phyloP scores from a whole-genome alignment of 768 basidiomycete species.

The Leccinum fibrillosum region DNA sequence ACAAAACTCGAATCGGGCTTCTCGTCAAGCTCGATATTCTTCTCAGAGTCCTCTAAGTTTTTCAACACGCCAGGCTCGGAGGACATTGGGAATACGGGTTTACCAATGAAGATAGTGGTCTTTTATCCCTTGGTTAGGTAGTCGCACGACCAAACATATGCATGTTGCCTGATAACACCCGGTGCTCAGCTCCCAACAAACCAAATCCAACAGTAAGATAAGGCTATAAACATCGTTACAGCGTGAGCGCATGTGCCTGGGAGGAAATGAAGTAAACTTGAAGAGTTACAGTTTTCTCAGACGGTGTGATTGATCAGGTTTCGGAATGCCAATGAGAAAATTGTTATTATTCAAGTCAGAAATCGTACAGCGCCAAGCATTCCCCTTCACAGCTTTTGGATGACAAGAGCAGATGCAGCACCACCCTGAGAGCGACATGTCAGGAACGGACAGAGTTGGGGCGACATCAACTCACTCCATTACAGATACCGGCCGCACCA shows the following conservation, averaged over 20 bases:
- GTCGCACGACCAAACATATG: too few species aligned
- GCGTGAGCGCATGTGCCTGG: slow-evolving; percentile 4
- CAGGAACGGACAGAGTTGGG: slow-evolving; percentile 10
- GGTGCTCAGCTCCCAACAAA: neutral
- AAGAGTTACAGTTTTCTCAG: slow-evolving; percentile 7
- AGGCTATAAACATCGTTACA: slow-evolving; percentile 9
- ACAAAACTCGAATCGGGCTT: slow-evolving; percentile 27
- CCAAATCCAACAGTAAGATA: slow-evolving; percentile 13
- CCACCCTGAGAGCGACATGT: slow-evolving; percentile 60
- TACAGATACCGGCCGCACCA: slow-evolving; percentile 95
- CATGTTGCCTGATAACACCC: slow-evolving; percentile 5
- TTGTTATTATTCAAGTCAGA: slow-evolving; percentile 14
- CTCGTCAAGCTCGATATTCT: slow-evolving; percentile 30
- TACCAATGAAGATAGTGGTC: neutral
- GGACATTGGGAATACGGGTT: slow-evolving; percentile 16
- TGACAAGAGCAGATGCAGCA: slow-evolving; percentile 85
- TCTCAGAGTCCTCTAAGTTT: slow-evolving; percentile 14
- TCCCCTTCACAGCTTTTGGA: slow-evolving; percentile 72
- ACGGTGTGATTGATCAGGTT: slow-evolving; percentile 2
- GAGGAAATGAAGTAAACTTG: neutral
- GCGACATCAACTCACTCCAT: slow-evolving; percentile 67
- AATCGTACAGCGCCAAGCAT: slow-evolving; percentile 15
- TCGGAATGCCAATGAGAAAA: neutral
- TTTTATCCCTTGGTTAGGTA: slow-evolving; percentile 12
- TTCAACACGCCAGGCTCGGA: slow-evolving; percentile 10